phyloP scores from a whole-genome alignment of 1,139 yeast species.

The Debaryomyces coudertii region DNA sequence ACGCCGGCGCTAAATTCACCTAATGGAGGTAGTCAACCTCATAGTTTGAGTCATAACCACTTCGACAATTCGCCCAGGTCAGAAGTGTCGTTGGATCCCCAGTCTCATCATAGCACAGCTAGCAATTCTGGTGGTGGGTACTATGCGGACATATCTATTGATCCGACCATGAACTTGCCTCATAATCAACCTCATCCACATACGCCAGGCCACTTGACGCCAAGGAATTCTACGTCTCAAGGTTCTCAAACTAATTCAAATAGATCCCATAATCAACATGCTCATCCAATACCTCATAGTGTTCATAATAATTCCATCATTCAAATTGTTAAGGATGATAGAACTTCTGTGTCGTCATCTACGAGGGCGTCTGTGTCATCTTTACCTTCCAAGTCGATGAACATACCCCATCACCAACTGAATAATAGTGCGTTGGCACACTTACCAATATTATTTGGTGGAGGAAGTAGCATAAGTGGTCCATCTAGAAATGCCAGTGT shows the following conservation, averaged over 20 bases:
- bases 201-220: slow-evolving; percentile 36
- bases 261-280: slow-evolving; percentile 5
- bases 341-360: slow-evolving; percentile 37
- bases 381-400: slow-evolving; percentile 52
- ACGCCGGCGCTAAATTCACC: slow-evolving; percentile 32
- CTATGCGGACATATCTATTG: slow-evolving; percentile 49
- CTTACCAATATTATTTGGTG: slow-evolving; percentile 48
- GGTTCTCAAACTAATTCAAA: slow-evolving; percentile 4
- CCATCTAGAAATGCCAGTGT: slow-evolving; percentile 47
- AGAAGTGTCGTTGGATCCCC: slow-evolving; percentile 38
- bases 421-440: slow-evolving; percentile 45
- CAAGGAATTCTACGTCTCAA: slow-evolving; percentile 38
- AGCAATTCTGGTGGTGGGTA: slow-evolving; percentile 47
- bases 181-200: slow-evolving; percentile 48
- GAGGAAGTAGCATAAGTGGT: slow-evolving; percentile 46
- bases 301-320: slow-evolving; percentile 47
- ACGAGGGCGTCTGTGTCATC: slow-evolving; percentile 48
- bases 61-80: slow-evolving; percentile 36
- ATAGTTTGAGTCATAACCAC: slow-evolving; percentile 16
- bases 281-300: slow-evolving; percentile 6
- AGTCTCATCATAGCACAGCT: slow-evolving; percentile 33
- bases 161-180: slow-evolving; percentile 53
- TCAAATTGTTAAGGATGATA: slow-evolving; percentile 46
- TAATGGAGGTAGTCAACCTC: slow-evolving; percentile 14
- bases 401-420: slow-evolving; percentile 53